Evolutionary conservation across 805 yeast genomes (phyloP), one percentile per base, ranked within the genome.

Genomic region (Sungouiozyma intestinalis): DNA sequence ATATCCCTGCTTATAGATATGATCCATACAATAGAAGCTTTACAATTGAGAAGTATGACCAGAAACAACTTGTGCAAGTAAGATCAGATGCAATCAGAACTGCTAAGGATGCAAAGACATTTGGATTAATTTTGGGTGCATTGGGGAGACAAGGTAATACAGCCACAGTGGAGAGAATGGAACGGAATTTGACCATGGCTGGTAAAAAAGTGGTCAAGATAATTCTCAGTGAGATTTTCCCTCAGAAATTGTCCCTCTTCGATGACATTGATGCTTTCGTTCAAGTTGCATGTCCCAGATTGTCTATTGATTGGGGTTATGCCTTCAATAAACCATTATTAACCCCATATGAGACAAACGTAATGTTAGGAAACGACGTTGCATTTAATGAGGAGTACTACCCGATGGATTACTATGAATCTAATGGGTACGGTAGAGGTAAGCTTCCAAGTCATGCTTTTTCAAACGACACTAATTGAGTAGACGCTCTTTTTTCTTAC

Each of bases 301-400:
- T 92, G 37, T 85, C 95, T 2, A 90, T 92, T 35, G 98, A 92
- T 61, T 92, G 98, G 98, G 98, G 98, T 0, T 92, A 92, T 60
- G 98, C 98, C 0, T 92, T 92, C 57, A 78, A 79, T 45, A 84
- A 83, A 55, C 98, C 98, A 0, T 65, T 92, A 35, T 64, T 92
- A 44, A 90, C 98, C 0, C 98, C 98, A 0, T 92, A 92, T 58
- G 98, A 92, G 58, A 86, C 96, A 0, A 86, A 85, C 85, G 95
- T 88, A 4, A 73, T 87, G 72, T 62, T 92, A 50, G 81, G 76
- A 6, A 72, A 79, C 37, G 97, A 87, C 54, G 65, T 65, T 32
- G 71, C 67, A 62, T 84, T 92, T 76, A 66, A 62, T 37, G 73
- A 73, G 34, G 68, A 68, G 1, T 79, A 71, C 44, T 92, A 92